Base-by-base conservation (phyloP, 2,329 filamentous ascomycete species). In the Cryoendolithus antarcticus region DNA sequence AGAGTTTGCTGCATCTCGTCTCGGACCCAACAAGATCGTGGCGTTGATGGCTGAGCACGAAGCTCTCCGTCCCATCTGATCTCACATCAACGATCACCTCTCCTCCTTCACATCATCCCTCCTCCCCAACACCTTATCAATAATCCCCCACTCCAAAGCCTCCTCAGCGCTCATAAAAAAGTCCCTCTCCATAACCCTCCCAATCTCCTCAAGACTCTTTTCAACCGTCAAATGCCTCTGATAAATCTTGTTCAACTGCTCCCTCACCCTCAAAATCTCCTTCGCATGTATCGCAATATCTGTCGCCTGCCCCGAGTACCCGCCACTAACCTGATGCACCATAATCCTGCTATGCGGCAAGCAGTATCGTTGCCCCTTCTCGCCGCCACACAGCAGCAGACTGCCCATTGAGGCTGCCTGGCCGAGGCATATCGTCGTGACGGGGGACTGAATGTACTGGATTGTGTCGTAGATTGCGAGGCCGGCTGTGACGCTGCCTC, bases 201-300 rank as follows among this genome's bases (percentile, higher is more conserved):
- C 89, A 55, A 98, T 82, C 55, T 93, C 82, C 35, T 86, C 79
- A 29, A 93, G 55, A 28, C 71, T 78, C 59, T 86, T 79, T 34
- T 86, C 79, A 60, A 76, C 80, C 53, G 88, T 95, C 55, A 98
- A 67, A 61, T 98, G 91, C 38, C 71, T 66, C 59, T 80, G 75
- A 59, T 95, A 95, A 42, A 98, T 96, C 63, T 80, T 72, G 60
- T 98, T 96, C 53, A 95, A 67, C 63, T 89, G 82, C 47, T 79
- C 74, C 42, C 91, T 73, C 40, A 94, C 80, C 42, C 86, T 72
- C 58, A 96, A 71, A 41, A 98, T 98, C 69, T 98, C 89, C 56
- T 88, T 95, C 4, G 91, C 91, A 57, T 98, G 93, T 46, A 98
- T 96, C 35, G 93, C 74, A 48, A 98, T 96, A 56, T 98, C 91